These are phyloP conservation scores for Globisporangium abappressorium DNA, from an alignment of 352 stramenopile species.

Conservation along the genomic window DNA sequence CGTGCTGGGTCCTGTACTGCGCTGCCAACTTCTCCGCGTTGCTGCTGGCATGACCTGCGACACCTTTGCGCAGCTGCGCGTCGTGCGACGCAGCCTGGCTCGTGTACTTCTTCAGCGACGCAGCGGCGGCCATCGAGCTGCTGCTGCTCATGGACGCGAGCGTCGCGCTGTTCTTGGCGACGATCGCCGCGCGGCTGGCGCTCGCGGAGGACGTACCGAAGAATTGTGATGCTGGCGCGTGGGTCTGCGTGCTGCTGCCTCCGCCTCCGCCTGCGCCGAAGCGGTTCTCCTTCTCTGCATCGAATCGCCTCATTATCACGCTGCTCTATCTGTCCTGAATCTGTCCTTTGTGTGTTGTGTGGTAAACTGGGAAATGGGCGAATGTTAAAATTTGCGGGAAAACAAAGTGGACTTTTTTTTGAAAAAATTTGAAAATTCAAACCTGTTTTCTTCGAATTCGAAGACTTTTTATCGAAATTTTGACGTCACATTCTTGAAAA, in stretches of 20 bases:
- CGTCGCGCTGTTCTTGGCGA: conserved; percentile 9
- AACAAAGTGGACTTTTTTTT: conserved; percentile 2
- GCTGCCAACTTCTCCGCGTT: conserved; percentile 11
- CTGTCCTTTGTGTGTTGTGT: not conserved
- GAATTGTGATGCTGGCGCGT: conserved; percentile 19
- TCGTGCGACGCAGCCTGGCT: not conserved
- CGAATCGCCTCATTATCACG: conserved; percentile 51
- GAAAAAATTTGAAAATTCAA: conserved; percentile 33
- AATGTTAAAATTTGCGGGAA: not conserved
- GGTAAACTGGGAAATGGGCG: not conserved
- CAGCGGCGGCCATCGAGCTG: not conserved
- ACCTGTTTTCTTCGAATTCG: conserved; percentile 12
- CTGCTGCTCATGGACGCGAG: conserved; percentile 13
- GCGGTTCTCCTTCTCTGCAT: conserved; percentile 71
- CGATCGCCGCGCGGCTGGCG: conserved; percentile 23
- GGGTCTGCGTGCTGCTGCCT: not conserved
- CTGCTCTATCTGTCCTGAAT: not conserved
- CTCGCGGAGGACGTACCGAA: conserved; percentile 19
- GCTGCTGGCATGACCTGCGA: not conserved
- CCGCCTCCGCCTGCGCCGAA: conserved; percentile 11
- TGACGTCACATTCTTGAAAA: not conserved
- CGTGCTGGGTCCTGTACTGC: conserved; percentile 8
- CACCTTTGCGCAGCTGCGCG: conserved; percentile 2
- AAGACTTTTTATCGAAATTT: not conserved
- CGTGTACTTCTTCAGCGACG: conserved; percentile 8